These are phyloP conservation scores for Pontederia paniculata DNA, from an alignment of 176 grass and related monocot genomes.

Conservation along the genomic window DNA sequence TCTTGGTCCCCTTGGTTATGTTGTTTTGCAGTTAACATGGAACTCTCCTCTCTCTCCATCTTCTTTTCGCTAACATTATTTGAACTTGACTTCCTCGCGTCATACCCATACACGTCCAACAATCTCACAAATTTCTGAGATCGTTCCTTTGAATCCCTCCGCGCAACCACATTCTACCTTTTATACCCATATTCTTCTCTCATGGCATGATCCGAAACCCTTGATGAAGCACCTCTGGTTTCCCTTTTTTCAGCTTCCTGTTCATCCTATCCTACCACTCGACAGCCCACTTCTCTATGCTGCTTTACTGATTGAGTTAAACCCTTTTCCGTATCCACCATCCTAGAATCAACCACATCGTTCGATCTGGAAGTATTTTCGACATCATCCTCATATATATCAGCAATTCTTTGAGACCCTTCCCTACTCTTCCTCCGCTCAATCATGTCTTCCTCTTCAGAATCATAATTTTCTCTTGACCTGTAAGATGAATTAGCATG, in stretches of 20 bases:
- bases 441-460: not conserved
- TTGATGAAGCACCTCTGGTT: not conserved
- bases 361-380: not conserved
- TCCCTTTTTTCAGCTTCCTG: not conserved
- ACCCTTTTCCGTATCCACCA: not conserved
- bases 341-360: not conserved
- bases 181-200: not conserved
- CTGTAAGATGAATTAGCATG: not conserved
- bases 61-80: conserved; percentile 5
- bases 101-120: conserved; percentile 5
- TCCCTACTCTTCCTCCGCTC: not conserved
- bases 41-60: conserved; percentile 2
- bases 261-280: not conserved
- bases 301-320: not conserved
- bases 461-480: not conserved
- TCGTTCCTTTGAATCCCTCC: conserved; percentile 2
- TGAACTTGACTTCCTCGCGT: conserved; percentile 2
- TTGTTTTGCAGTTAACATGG: not conserved
- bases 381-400: not conserved
- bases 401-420: not conserved
- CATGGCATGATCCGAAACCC: conserved; percentile 1
- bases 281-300: not conserved
- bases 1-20: conserved; percentile 3
- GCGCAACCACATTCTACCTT: not conserved
- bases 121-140: conserved; percentile 1